Evolutionary conservation across 805 yeast species (phyloP).

Genomic region (Kazachstania martiniae): DNA sequence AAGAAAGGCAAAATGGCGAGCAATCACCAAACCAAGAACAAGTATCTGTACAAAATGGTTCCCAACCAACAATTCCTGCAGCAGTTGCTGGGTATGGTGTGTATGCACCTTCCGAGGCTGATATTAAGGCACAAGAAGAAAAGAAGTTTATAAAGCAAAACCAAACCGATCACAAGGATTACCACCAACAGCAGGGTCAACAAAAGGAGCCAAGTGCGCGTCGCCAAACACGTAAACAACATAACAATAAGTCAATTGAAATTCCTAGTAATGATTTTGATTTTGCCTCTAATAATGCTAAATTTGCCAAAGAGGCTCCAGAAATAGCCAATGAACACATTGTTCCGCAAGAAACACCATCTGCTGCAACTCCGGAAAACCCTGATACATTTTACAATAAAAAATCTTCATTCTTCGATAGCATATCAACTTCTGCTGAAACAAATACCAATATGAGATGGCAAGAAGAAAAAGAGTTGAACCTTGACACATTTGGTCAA

Average conservation of each 20-base stretch:
- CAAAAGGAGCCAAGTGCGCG: neutral
- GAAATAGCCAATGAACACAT: slow-evolving; percentile 25
- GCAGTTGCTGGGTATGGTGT: slow-evolving; percentile 29
- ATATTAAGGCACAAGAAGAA: neutral
- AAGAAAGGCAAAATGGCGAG: neutral
- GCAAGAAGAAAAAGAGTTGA: slow-evolving; percentile 61
- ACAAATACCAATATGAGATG: slow-evolving; percentile 44
- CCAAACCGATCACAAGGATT: slow-evolving; percentile 2
- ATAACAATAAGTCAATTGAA: slow-evolving; percentile 16
- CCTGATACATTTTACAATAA: slow-evolving; percentile 51
- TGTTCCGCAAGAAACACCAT: slow-evolving; percentile 9
- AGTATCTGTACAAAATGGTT: slow-evolving; percentile 7
- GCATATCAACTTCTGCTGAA: slow-evolving; percentile 59
- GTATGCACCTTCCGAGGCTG: slow-evolving; percentile 15
- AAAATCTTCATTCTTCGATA: slow-evolving; percentile 80
- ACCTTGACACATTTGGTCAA: slow-evolving; percentile 79
- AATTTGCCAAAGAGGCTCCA: slow-evolving; percentile 44
- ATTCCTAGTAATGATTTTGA: slow-evolving; percentile 58
- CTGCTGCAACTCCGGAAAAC: slow-evolving; percentile 1
- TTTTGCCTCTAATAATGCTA: slow-evolving; percentile 63
- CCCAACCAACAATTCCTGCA: slow-evolving; percentile 18
- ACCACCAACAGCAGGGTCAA: neutral
- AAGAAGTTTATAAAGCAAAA: neutral
- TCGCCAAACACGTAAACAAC: slow-evolving; percentile 5
- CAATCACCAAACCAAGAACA: slow-evolving; percentile 4